Conservation (phyloP, 768 basidiomycete species). For the Myochromella boudieri region DNA sequence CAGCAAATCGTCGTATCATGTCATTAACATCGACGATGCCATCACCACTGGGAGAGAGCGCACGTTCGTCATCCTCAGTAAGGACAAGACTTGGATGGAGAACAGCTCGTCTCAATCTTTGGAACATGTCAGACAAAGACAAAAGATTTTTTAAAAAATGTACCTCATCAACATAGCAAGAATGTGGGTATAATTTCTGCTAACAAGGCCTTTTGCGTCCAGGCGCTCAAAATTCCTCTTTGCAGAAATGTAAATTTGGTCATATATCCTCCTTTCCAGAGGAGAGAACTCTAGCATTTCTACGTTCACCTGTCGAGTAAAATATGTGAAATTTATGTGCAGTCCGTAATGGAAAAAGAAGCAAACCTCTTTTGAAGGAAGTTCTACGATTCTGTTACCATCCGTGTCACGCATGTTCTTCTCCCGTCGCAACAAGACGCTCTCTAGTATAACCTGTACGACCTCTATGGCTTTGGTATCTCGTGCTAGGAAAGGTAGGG, state of each 20-base stretch:
- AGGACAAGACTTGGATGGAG: slow-evolving; percentile 87
- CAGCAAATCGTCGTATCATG: slow-evolving; percentile 53
- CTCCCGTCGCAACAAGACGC: slow-evolving; percentile 82
- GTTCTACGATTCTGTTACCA: slow-evolving; percentile 84
- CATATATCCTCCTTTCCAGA: slow-evolving; percentile 84
- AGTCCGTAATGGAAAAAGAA: not conserved
- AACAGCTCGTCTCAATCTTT: slow-evolving; percentile 71
- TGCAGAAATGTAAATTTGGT: slow-evolving; percentile 77
- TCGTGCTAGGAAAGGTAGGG: slow-evolving; percentile 84
- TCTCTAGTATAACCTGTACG: slow-evolving; percentile 92
- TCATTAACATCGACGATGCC: slow-evolving; percentile 54
- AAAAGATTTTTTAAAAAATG: slow-evolving; percentile 18
- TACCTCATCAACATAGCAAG: slow-evolving; percentile 95
- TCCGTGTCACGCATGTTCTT: slow-evolving; percentile 89
- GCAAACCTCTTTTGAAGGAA: slow-evolving; percentile 80
- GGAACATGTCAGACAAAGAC: not conserved
- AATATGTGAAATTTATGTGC: not conserved
- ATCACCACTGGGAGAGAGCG: slow-evolving; percentile 36
- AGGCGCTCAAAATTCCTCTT: slow-evolving; percentile 81
- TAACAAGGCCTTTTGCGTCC: slow-evolving; percentile 73
- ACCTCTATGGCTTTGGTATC: slow-evolving; percentile 94
- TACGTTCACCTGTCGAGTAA: slow-evolving; percentile 49
- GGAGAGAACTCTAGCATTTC: slow-evolving; percentile 80
- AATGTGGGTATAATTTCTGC: slow-evolving; percentile 84
- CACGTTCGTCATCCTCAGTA: slow-evolving; percentile 43